These are phyloP conservation scores for Trifolium pratense DNA, from an alignment of 306 rosid genomes.

Conservation along the genomic window DNA sequence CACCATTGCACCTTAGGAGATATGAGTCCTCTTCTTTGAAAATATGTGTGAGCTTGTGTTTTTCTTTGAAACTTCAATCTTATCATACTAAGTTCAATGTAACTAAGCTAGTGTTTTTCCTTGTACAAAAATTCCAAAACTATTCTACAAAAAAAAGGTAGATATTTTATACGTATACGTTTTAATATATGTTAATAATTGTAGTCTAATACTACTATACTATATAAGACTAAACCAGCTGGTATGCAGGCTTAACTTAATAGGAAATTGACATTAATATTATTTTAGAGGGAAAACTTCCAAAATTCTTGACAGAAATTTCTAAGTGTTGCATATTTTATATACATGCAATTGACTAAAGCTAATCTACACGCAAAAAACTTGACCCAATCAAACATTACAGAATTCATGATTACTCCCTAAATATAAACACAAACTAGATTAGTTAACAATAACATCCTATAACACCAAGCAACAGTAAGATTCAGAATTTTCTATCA, in stretches of 20 bases:
- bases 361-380: neutral
- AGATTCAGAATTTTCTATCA: slow-evolving; percentile 1
- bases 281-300: slow-evolving; percentile 18
- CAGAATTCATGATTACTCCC: slow-evolving; percentile 59
- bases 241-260: slow-evolving; percentile 48
- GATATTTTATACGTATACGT: neutral
- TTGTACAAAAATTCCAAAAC: slow-evolving; percentile 6
- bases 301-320: slow-evolving; percentile 23
- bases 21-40: neutral
- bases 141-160: slow-evolving; percentile 5
- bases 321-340: slow-evolving; percentile 6
- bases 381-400: slow-evolving; percentile 34
- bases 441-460: neutral
- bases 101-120: neutral
- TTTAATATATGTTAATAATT: slow-evolving; percentile 19
- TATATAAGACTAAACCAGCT: slow-evolving; percentile 21
- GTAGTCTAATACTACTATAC: neutral
- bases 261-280: slow-evolving; percentile 38
- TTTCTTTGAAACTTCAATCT: slow-evolving; percentile 29
- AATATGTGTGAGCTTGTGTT: neutral
- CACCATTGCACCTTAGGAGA: no score
- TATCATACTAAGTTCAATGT: slow-evolving; percentile 20
- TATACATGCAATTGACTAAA: slow-evolving; percentile 32
- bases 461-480: neutral
- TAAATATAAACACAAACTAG: neutral